Base-by-base conservation (phyloP, 495 filamentous ascomycete species). In the Delitschia confertaspora region DNA sequence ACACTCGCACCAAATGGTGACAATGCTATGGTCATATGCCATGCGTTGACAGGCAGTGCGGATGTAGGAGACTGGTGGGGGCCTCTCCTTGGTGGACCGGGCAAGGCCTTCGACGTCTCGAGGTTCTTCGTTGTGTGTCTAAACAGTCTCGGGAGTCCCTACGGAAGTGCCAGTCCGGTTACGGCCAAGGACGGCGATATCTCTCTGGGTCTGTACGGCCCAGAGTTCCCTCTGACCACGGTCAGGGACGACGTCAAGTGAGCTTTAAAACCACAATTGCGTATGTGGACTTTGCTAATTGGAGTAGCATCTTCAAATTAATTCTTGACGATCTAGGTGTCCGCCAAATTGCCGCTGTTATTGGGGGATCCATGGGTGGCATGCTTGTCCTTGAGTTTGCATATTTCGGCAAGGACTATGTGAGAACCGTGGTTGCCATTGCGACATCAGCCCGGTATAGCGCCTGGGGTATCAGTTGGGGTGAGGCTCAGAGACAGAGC, bases 391-490 rank as follows among this genome's bases (percentile, higher is more conserved):
- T 98, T 14, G 91, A 98, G 63, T 98, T 93, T 72, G 84, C 91
- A 33, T 98, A 93, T 65, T 86, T 95, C 57, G 91, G 91, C 45
- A 83, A 83, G 60, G 84, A 93, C 53, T 95, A 95, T 56, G 88
- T 98, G 21, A 81, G 83, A 24, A 75, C 78, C 30, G 85, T 98
- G 59, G 82, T 96, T 20, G 86, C 91, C 3, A 93, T 98, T 53
- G 91, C 91, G 19, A 96, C 91, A 14, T 95, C 89, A 4, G 85
- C 85, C 37, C 77, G 85, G 8, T 91, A 96, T 59, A 94, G 88
- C 48, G 91, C 91, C n/a, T 98, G 91, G 91, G 85, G 91, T 29
- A 98, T 98, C 55, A 94, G 87, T 64, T 96, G 91, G 91, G 88
- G 91, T 30, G 91, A 98, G 63, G 89, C 91, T 17, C 91, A 98